Conservation (phyloP, 257 asterid genomes). For the Nyctanthes arbortristis region DNA sequence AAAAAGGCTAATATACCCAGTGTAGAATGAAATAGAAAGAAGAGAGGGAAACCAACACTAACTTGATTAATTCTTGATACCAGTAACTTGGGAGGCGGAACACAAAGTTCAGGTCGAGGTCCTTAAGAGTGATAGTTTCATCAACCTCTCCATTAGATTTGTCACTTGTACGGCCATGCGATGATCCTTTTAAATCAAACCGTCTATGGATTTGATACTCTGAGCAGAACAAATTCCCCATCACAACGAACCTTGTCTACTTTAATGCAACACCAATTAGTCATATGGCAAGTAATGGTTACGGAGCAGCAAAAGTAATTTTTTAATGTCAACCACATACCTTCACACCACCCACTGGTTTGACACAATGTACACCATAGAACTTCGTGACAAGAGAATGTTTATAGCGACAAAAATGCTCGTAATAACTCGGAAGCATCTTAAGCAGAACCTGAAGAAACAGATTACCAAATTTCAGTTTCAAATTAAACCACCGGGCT, state of each 20-base stretch:
- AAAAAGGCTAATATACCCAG: background rate
- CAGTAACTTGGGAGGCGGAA: constrained; percentile 60
- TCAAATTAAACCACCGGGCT: constrained; percentile 9
- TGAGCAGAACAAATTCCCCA: constrained; percentile 88
- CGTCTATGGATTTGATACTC: constrained; percentile 74
- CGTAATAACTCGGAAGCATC: constrained; percentile 90
- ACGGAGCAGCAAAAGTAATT: constrained; percentile 10
- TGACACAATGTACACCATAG: constrained; percentile 94
- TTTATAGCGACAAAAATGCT: constrained; percentile 78
- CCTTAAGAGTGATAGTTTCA: constrained; percentile 83
- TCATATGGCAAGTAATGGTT: background rate
- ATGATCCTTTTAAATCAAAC: constrained; percentile 82
- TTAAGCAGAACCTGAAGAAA: constrained; percentile 76
- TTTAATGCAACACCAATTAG: constrained; percentile 23
- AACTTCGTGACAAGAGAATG: constrained; percentile 90
- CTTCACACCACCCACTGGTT: constrained; percentile 95
- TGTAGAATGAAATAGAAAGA: background rate
- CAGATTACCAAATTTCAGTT: constrained; percentile 25
- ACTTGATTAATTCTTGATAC: constrained; percentile 80
- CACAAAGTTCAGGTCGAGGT: constrained; percentile 70
- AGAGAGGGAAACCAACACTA: constrained; percentile 22
- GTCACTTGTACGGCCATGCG: constrained; percentile 74
- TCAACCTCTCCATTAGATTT: constrained; percentile 67
- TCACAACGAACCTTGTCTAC: constrained; percentile 85
- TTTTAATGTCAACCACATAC: constrained; percentile 33